phyloP scores from a whole-genome alignment of 2,329 filamentous ascomycete species.

The Penicillium sp. region DNA sequence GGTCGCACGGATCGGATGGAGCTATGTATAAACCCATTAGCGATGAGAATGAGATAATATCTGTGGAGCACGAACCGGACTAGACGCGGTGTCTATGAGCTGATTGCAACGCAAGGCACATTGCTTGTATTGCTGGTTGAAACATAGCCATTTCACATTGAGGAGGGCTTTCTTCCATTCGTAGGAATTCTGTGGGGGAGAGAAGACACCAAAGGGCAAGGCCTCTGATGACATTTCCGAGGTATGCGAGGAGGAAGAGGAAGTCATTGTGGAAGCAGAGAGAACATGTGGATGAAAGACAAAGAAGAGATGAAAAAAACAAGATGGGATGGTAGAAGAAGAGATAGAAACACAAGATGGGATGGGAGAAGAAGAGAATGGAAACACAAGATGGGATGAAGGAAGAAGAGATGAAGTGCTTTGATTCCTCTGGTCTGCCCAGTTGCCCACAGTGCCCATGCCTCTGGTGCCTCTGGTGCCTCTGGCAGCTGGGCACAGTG shows the following conservation, averaged over 20 bases:
- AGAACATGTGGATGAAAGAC: not conserved
- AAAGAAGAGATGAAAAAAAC: not conserved
- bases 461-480: too few species aligned
- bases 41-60: not conserved
- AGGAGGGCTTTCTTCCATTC: slow-evolving; percentile 36
- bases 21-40: slow-evolving; percentile 23
- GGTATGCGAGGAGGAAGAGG: not conserved
- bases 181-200: slow-evolving; percentile 19
- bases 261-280: not conserved
- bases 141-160: slow-evolving; percentile 37
- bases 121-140: slow-evolving; percentile 41
- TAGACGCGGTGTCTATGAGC: slow-evolving; percentile 26
- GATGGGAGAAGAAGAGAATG: too few species aligned
- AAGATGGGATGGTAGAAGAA: not conserved
- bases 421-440: too few species aligned
- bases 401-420: not conserved
- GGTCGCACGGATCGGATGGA: slow-evolving; percentile 33
- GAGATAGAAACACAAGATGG: not conserved
- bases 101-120: slow-evolving; percentile 35
- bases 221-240: not conserved
- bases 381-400: not conserved
- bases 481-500: not conserved
- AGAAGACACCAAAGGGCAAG: slow-evolving; percentile 16
- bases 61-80: slow-evolving; percentile 24
- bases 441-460: too few species aligned